Evolutionary conservation across 331 rosid species (phyloP), one percentile per base, ranked within the genome.

Genomic region (Arachis monticola): DNA sequence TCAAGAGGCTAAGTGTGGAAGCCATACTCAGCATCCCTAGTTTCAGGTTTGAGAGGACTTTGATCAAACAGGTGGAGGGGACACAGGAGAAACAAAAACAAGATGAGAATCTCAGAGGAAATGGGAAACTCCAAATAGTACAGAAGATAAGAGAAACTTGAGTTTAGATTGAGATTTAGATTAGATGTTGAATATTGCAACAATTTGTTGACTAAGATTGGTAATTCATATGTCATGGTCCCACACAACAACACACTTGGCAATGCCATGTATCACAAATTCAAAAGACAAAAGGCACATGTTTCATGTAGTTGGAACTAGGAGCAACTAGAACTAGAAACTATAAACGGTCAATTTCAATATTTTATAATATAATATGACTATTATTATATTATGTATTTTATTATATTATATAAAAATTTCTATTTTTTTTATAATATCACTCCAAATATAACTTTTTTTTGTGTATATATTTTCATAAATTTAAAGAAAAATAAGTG

Each of bases 1-100:
- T 87, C 10, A 68, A 48, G 61, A 87, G 76, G 71, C 44, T 67
- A 76, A 90, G 87, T 4, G 82, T 77, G 83, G 90, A 53, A 8
- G 96, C 86, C 96, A 90, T 75, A 17, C 5, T 68, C 8, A 58
- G 45, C 53, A 57, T 57, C 60, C 17, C 38, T 27, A 27, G 58
- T 48, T 22, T 38, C 38, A 32, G 38, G 0, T 32, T 32, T 32
- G 38, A 3, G 38, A 14, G 51, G 48, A 10, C 59, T 1, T 13
- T 10, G 56, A 50, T 50, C 56, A 46, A 7, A 10, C 38, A 32
- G 38, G 38, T 32, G 38, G 38, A 32, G 38, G 2, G 38, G 4
- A 32, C 3, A 32, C 38, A 32, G 4, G 38, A 32, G 38, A 32
- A 32, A 22, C 59, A 53, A 14, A n/a, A 4, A 53, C 27, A 53